A percentile compares a stretch with the other conserved stretches of the same genome.
Conservation (phyloP, 2,329 filamentous ascomycete genomes). For the Fusarium hainanense region DNA sequence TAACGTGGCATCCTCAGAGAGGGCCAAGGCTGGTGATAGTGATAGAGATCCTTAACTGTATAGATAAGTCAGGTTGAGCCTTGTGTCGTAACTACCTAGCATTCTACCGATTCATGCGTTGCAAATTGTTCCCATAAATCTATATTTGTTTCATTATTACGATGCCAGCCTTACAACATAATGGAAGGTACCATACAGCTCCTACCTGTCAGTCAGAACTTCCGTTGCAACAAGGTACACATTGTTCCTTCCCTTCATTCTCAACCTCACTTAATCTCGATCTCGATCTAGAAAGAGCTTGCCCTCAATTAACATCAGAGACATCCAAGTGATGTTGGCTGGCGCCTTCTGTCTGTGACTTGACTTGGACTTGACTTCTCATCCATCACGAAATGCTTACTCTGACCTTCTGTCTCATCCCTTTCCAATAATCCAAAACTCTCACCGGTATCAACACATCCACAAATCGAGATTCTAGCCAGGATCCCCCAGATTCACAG, state of each 20-base stretch:
- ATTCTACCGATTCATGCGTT: neutral
- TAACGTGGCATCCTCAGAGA: slow-evolving; percentile 43
- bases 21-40: slow-evolving; percentile 1
- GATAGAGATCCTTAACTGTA: neutral
- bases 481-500: slow-evolving; percentile 22
- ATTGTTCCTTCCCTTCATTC: neutral
- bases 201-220: neutral
- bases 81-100: neutral
- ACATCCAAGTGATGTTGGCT: neutral
- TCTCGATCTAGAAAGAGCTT: neutral
- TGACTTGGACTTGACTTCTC: neutral
- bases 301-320: neutral
- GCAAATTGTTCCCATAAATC: neutral
- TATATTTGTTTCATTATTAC: neutral
- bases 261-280: neutral
- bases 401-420: slow-evolving; percentile 23
- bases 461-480: neutral
- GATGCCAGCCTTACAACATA: neutral
- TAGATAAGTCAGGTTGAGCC: neutral
- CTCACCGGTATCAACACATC: slow-evolving; percentile 7
- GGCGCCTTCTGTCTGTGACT: neutral
- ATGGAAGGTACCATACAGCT: neutral
- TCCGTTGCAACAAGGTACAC: neutral
- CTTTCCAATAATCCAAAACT: slow-evolving; percentile 3
- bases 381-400: neutral